Percentiles rank a stretch among this genome's conserved stretches.
phyloP scores from a whole-genome alignment of 2,329 filamentous ascomycete genomes.

The Niveomyces coronatus region DNA sequence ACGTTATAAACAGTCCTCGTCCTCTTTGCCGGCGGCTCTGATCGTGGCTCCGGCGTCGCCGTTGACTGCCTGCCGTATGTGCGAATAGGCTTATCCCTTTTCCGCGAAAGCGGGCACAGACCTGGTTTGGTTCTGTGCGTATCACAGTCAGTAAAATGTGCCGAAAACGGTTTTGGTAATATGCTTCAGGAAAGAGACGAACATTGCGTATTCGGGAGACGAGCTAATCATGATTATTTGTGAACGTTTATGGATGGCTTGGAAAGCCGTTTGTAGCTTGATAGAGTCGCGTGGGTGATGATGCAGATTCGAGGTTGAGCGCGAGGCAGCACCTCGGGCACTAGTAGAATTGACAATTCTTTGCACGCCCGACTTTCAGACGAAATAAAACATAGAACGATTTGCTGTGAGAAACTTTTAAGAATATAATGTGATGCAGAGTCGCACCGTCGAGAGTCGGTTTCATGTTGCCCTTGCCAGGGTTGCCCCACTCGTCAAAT shows the following conservation, averaged over 20 bases:
- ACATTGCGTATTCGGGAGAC: conserved; percentile 23
- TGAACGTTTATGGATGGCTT: neutral
- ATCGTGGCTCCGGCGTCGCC: conserved; percentile 15
- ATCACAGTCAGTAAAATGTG: conserved; percentile 11
- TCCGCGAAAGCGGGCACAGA: conserved; percentile 16
- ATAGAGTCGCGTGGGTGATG: neutral
- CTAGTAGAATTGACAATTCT: too few species aligned
- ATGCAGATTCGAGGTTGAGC: neutral
- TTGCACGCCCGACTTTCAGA: too few species aligned
- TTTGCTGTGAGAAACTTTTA: neutral
- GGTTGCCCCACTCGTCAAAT: conserved; percentile 1
- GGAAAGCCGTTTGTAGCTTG: neutral
- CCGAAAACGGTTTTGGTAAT: neutral
- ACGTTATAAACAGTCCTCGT: conserved; percentile 2
- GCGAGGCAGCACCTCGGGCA: neutral
- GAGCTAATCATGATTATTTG: conserved; percentile 14
- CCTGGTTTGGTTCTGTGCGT: conserved; percentile 21
- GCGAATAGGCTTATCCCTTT: conserved; percentile 25
- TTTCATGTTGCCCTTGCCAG: neutral
- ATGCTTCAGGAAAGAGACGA: neutral
- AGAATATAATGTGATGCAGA: conserved; percentile 4
- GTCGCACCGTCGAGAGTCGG: too few species aligned
- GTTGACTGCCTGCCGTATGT: conserved; percentile 29
- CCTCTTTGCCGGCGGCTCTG: conserved; percentile 21
- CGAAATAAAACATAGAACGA: too few species aligned